Percentiles rank a stretch among this genome's conserved stretches.
Conservation (phyloP, 371 early-diverging fungal species). For the Gilbertella persicaria region DNA sequence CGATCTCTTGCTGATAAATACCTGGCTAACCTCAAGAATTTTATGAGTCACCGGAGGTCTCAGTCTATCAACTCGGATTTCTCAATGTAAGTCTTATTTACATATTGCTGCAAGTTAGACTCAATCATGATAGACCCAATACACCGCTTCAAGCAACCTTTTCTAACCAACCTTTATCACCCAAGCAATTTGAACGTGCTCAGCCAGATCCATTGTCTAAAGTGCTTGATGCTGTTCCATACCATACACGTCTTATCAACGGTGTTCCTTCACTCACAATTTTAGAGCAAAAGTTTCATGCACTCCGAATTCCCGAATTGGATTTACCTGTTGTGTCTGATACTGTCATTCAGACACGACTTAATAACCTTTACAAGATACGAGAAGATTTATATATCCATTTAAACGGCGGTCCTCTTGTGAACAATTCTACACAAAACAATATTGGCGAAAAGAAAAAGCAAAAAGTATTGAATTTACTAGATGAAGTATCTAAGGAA, state of each 20-base stretch:
- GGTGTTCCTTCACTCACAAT: conserved; percentile 56
- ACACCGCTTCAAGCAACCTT: conserved; percentile 43
- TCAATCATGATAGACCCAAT: conserved; percentile 39
- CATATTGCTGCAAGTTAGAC: too few species aligned
- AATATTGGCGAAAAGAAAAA: conserved; percentile 47
- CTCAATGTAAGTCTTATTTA: conserved; percentile 43
- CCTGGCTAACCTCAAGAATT: conserved; percentile 47
- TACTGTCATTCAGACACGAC: conserved; percentile 57
- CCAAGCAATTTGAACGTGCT: conserved; percentile 28
- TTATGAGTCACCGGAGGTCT: conserved; percentile 50
- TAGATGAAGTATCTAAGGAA: conserved; percentile 67
- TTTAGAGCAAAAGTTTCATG: conserved; percentile 62
- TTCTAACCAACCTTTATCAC: conserved; percentile 32
- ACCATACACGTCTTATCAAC: conserved; percentile 55
- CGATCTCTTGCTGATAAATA: conserved; percentile 51
- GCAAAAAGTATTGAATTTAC: conserved; percentile 48
- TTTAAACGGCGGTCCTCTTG: conserved; percentile 56
- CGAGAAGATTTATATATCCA: conserved; percentile 62
- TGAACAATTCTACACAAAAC: conserved; percentile 30
- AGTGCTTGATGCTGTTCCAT: conserved; percentile 42
- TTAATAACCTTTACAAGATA: conserved; percentile 63
- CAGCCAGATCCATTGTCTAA: conserved; percentile 43
- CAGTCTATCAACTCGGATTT: conserved; percentile 47
- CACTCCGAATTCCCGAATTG: conserved; percentile 64
- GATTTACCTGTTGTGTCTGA: conserved; percentile 67